Percentiles rank a stretch among this genome's conserved stretches.
Evolutionary conservation across 805 yeast species (phyloP).

Genomic region (Blastobotrys attinorum): DNA sequence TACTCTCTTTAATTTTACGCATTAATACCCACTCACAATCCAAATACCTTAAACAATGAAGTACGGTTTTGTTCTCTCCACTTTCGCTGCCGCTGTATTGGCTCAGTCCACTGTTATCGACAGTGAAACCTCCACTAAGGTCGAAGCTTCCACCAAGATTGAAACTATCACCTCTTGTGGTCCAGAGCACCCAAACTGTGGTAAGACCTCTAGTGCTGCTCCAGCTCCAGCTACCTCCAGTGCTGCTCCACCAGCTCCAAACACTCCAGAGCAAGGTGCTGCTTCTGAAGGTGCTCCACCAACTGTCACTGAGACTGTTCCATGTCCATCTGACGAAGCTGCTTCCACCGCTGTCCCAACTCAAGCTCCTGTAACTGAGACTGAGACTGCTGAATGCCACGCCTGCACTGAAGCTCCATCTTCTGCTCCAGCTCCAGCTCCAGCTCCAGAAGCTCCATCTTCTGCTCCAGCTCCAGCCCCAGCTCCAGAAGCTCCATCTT

Average conservation of each 20-base stretch:
- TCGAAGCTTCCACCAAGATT: constrained; percentile 4
- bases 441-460: neutral
- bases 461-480: constrained; percentile 4
- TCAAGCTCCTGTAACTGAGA: neutral
- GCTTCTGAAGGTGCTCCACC: too few relatives aligned
- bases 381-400: neutral
- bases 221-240: constrained; percentile 1
- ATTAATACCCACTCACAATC: too few relatives aligned
- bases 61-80: constrained; percentile 7
- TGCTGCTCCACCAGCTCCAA: constrained; percentile 1
- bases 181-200: too few relatives aligned
- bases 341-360: neutral
- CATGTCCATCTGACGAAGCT: too few relatives aligned
- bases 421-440: constrained; percentile 1
- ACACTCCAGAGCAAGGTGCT: neutral
- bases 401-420: constrained; percentile 3
- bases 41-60: constrained; percentile 12
- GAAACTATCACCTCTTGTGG: constrained; percentile 11
- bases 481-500: neutral
- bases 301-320: too few relatives aligned
- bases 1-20: too few relatives aligned
- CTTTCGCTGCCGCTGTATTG: constrained; percentile 11
- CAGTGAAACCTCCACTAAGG: constrained; percentile 8
- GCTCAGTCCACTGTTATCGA: constrained; percentile 6
- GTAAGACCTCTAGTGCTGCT: neutral